phyloP scores from a whole-genome alignment of 2,329 filamentous ascomycete species.

The Aaosphaeria arxii region DNA sequence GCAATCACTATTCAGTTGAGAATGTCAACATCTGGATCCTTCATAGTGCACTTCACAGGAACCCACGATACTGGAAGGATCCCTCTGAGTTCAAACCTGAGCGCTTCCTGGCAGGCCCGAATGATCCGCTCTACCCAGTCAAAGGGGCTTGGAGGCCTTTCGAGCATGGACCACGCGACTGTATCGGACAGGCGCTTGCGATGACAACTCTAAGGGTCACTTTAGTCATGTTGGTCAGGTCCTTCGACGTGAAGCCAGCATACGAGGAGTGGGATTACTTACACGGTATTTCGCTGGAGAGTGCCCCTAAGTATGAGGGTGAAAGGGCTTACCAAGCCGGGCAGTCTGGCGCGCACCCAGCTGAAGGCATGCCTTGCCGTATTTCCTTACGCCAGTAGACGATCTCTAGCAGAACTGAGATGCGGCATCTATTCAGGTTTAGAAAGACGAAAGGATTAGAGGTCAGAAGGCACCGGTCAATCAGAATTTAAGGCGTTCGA shows the following conservation, averaged over 20 bases:
- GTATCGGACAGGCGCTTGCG: constrained; percentile 38
- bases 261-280: constrained; percentile 15
- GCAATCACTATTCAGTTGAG: constrained; percentile 14
- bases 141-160: constrained; percentile 31
- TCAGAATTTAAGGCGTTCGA: no score
- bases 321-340: constrained; percentile 9
- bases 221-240: constrained; percentile 16
- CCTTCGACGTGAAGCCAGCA: constrained; percentile 18
- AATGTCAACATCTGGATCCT: constrained; percentile 9
- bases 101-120: constrained; percentile 9
- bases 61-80: constrained; percentile 12
- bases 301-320: background rate
- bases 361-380: constrained; percentile 16
- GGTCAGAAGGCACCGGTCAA: no score
- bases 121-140: constrained; percentile 7
- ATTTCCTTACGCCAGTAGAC: background rate
- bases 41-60: constrained; percentile 12
- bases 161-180: constrained; percentile 35
- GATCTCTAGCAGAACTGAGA: no score
- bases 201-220: constrained; percentile 32
- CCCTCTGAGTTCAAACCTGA: constrained; percentile 16
- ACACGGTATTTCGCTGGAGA: background rate
- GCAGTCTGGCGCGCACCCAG: constrained; percentile 7
- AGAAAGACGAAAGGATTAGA: no score
- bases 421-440: no score